A percentile compares a stretch with the other conserved stretches of the same genome.
phyloP scores from a whole-genome alignment of 2,329 filamentous ascomycete genomes.

The Colletotrichum abscissum region DNA sequence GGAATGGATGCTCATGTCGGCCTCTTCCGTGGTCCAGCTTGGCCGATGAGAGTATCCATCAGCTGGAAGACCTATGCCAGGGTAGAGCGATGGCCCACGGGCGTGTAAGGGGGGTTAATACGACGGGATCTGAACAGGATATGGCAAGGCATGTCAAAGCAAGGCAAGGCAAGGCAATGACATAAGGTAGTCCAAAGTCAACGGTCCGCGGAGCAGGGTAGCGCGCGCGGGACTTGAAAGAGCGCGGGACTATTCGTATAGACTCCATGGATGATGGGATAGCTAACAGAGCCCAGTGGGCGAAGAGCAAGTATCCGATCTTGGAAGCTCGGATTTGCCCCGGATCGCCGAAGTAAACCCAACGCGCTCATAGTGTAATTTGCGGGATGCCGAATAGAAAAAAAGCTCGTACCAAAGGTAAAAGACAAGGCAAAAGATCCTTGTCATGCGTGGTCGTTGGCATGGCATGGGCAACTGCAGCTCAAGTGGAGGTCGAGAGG shows the following conservation, averaged over 20 bases:
- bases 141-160: not conserved
- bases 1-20: not conserved
- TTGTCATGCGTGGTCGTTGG: not conserved
- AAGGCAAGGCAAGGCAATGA: not conserved
- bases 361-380: conserved; percentile 8
- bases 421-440: not conserved
- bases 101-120: not conserved
- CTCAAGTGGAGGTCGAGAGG: not conserved
- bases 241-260: not conserved
- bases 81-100: not conserved
- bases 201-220: not conserved
- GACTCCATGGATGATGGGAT: not conserved
- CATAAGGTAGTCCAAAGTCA: not conserved
- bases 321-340: conserved; percentile 29
- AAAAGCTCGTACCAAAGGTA: conserved; percentile 19
- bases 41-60: not conserved
- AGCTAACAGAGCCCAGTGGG: not conserved
- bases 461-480: not conserved
- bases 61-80: not conserved
- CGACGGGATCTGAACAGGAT: not conserved
- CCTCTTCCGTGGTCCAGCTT: not conserved
- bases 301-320: conserved; percentile 2
- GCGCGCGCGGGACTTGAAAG: not conserved
- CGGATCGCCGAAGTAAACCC: conserved; percentile 25
- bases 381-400: conserved; percentile 4